phyloP scores from a whole-genome alignment of 805 yeast species.

The Saccharomycopsis sp. region DNA sequence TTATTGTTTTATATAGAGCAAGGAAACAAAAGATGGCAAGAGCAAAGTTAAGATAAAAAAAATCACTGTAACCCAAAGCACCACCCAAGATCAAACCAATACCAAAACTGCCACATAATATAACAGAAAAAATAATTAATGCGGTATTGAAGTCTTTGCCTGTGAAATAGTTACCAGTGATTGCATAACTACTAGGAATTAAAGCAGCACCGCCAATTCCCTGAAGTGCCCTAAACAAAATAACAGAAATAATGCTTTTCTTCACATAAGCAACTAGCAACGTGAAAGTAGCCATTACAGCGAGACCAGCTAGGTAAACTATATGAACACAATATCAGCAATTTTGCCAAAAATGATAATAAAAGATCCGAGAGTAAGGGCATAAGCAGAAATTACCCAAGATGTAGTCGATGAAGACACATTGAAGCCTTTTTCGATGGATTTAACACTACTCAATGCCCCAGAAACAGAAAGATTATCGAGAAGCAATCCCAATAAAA shows the following conservation, averaged over 20 bases:
- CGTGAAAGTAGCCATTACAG: slow-evolving; percentile 32
- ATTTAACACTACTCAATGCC: slow-evolving; percentile 3
- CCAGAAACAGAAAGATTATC: slow-evolving; percentile 15
- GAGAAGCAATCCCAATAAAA: slow-evolving; percentile 7
- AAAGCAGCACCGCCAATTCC: slow-evolving; percentile 38
- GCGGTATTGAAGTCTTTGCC: slow-evolving; percentile 28
- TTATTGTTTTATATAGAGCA: too few relatives aligned
- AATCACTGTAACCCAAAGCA: slow-evolving; percentile 17
- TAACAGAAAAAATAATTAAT: slow-evolving; percentile 25
- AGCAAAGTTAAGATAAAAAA: slow-evolving; percentile 17
- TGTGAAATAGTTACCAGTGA: slow-evolving; percentile 28
- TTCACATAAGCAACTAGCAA: slow-evolving; percentile 32
- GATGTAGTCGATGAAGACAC: slow-evolving; percentile 7
- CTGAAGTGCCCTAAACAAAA: slow-evolving; percentile 39
- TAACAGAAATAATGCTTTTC: slow-evolving; percentile 31
- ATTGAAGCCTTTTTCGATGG: slow-evolving; percentile 6
- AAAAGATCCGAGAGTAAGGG: slow-evolving; percentile 38
- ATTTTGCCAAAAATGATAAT: slow-evolving; percentile 37
- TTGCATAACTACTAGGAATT: slow-evolving; percentile 33
- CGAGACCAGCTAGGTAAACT: slow-evolving; percentile 30
- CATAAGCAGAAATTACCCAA: slow-evolving; percentile 40
- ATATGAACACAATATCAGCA: slow-evolving; percentile 30
- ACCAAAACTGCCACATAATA: slow-evolving; percentile 25
- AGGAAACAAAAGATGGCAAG: slow-evolving; percentile 23
- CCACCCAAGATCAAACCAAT: slow-evolving; percentile 19